Base-by-base conservation (phyloP, 768 basidiomycete genomes). In the Hericium alpestre region DNA sequence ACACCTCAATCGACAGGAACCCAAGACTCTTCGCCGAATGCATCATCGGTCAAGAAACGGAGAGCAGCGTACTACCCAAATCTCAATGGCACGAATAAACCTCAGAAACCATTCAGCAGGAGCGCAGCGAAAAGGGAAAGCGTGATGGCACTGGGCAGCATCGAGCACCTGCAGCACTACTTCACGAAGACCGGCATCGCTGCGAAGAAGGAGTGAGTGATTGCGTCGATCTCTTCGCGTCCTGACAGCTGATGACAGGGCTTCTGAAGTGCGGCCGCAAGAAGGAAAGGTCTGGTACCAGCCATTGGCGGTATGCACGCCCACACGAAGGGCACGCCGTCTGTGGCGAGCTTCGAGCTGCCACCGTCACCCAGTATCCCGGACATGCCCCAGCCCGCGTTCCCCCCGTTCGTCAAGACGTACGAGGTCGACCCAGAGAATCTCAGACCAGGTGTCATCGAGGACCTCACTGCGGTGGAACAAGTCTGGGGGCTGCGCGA, bases 151-250 rank as follows among this genome's bases (percentile, higher is more conserved):
- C 72, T 97, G 16, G 93, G 93, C n/a, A 93, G 90, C 67, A 97
- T 97, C 63, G 89, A 95, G 67, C 90, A 96, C 68, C 79, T 97
- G 43, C 94, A 97, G 71, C 86, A 93, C 65, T 94, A 93, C 67
- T 97, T 94, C 65, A 90, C 89, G 8, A 93, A 93, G 78, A 83
- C 88, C 0, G 90, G 90, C 1, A 78, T 93, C 55, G 78, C 77
- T 23, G 76, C 86, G 38, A 82, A 84, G 73, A 78, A 78, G 71
- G 80, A 81, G 91, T 87, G 72, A 73, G 86, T 75, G 38, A 39
- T 27, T 53, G 23, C 61, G 55, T 32, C 3, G 40, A 38, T 15
- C 27, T 51, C 6, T 37, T 39, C 46, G 27, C 38, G 18, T n/a
- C 18, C 47, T 53, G 50, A 46, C 41, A 48, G 52, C 55, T 61